These are phyloP conservation scores for Oryza meridionalis DNA, from an alignment of 176 grass and related monocot species.

Conservation along the genomic window DNA sequence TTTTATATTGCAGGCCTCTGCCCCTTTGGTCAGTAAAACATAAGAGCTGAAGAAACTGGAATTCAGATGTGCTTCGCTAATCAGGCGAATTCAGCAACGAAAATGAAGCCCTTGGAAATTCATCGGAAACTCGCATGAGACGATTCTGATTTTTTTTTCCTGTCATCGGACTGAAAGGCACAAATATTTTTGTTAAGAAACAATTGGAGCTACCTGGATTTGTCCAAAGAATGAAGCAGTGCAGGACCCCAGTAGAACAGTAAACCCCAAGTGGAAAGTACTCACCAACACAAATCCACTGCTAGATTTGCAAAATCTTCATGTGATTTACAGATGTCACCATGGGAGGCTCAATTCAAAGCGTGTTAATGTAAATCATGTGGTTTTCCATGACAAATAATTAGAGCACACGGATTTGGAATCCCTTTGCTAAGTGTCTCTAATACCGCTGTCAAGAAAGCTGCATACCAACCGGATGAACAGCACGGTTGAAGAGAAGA, in stretches of 20 bases:
- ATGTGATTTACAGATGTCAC: not conserved
- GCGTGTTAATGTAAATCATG: not conserved
- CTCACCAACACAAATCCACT: not conserved
- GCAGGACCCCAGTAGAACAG: not conserved
- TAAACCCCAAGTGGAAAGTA: not conserved
- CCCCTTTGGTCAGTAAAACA: not conserved
- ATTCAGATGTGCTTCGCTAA: not conserved
- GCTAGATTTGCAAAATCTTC: not conserved
- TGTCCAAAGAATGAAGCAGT: not conserved
- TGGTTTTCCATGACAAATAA: slow-evolving; percentile 21
- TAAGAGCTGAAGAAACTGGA: too few relatives aligned
- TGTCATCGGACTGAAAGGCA: not conserved
- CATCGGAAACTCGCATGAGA: not conserved
- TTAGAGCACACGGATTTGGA: slow-evolving; percentile 18
- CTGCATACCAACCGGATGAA: slow-evolving; percentile 33
- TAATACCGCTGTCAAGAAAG: slow-evolving; percentile 41
- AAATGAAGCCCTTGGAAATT: not conserved
- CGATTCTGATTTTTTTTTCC: not conserved
- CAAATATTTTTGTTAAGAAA: not conserved
- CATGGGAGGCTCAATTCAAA: not conserved
- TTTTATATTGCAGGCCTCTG: not conserved
- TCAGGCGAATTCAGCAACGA: not conserved
- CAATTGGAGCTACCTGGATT: not conserved
- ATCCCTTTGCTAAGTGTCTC: not conserved
- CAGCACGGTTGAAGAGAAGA: not conserved